Conservation (phyloP, 768 basidiomycete genomes). For the Suillus subalutaceus region DNA sequence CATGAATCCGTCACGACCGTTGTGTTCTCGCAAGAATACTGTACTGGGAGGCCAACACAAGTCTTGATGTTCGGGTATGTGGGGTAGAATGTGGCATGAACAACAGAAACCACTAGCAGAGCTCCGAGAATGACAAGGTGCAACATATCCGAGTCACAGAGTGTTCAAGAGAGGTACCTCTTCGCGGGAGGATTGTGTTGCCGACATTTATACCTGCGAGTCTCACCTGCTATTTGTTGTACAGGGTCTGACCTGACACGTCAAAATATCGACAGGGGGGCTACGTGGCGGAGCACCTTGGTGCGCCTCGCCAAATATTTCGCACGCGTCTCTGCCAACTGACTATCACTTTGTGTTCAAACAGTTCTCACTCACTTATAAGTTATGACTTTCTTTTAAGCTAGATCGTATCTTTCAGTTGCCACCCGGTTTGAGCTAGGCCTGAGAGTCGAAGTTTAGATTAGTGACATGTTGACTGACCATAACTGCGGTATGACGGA, state of each 20-base stretch:
- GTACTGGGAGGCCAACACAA: constrained; percentile 48
- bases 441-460: background rate
- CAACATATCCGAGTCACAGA: constrained; percentile 16
- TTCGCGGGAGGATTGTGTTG: constrained; percentile 1
- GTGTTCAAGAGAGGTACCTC: constrained; percentile 13
- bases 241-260: background rate
- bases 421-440: background rate
- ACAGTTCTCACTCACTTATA: background rate
- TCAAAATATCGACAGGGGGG: background rate
- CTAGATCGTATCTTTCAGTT: background rate
- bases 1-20: constrained; percentile 59
- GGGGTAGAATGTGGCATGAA: constrained; percentile 18
- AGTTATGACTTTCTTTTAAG: background rate
- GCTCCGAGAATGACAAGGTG: constrained; percentile 15
- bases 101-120: constrained; percentile 10
- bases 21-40: constrained; percentile 70
- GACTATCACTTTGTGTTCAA: background rate
- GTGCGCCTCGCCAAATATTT: background rate
- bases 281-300: background rate
- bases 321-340: background rate
- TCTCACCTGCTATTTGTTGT: constrained; percentile 2
- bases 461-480: background rate
- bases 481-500: background rate
- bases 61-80: constrained; percentile 45
- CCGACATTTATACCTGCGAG: constrained; percentile 16